These are phyloP conservation scores for Lupinus albus DNA, from an alignment of 306 rosid species.

Conservation along the genomic window DNA sequence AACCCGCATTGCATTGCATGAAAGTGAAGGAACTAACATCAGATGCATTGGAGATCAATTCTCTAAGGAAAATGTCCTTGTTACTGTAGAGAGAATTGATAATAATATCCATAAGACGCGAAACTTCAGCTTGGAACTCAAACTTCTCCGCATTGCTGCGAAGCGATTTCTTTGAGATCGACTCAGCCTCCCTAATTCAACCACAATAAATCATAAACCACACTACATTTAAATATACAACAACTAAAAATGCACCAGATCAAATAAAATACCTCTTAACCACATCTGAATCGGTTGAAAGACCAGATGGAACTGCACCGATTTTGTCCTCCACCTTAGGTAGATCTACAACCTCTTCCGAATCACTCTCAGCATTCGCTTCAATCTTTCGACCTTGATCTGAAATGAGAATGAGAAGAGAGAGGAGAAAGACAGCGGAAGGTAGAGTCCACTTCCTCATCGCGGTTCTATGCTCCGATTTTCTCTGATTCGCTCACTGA, in stretches of 20 bases:
- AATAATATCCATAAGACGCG: constrained; percentile 98
- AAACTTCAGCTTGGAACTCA: constrained; percentile 99
- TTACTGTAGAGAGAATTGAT: constrained; percentile 95
- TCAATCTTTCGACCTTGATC: constrained; percentile 90
- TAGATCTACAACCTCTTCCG: constrained; percentile 91
- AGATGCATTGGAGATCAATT: constrained; percentile 96
- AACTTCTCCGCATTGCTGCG: constrained; percentile 86
- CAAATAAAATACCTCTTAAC: constrained; percentile 43
- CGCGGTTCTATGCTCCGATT: constrained; percentile 57
- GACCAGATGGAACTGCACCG: constrained; percentile 91
- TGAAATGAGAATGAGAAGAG: constrained; percentile 67
- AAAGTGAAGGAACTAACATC: constrained; percentile 60
- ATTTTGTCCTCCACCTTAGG: constrained; percentile 96
- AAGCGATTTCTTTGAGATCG: constrained; percentile 89
- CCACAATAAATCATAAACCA: not conserved
- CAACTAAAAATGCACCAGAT: too few species aligned
- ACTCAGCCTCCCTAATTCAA: constrained; percentile 78
- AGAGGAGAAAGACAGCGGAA: constrained; percentile 75
- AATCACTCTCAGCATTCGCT: constrained; percentile 73
- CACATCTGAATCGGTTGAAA: constrained; percentile 94
- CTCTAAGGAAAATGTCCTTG: constrained; percentile 97
- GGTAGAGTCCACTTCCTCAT: constrained; percentile 98
- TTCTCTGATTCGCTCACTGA: constrained; percentile 45
- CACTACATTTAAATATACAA: not conserved
- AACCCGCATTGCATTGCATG: not conserved